Percentiles rank a stretch among this genome's conserved stretches.
These are phyloP conservation scores for Letharia lupina DNA, from an alignment of 495 filamentous ascomycete species.

Conservation along the genomic window DNA sequence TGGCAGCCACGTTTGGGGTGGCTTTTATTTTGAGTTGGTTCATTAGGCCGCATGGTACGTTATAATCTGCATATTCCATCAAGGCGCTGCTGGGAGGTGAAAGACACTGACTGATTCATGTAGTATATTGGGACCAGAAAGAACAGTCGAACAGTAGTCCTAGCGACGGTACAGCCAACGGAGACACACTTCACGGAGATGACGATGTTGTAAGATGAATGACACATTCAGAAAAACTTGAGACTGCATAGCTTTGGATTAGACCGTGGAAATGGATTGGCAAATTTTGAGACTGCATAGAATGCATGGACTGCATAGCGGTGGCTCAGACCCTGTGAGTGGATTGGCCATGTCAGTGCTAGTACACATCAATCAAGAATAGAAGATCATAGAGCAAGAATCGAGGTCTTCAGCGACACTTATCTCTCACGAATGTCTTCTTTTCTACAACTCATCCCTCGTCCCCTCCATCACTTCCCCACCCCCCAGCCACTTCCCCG, in stretches of 20 bases:
- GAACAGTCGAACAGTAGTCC: neutral
- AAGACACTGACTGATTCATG: neutral
- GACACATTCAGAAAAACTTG: neutral
- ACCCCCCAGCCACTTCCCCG: neutral
- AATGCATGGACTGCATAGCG: no score
- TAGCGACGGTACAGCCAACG: neutral
- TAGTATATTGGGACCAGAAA: slow-evolving; percentile 15
- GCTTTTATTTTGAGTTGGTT: slow-evolving; percentile 59
- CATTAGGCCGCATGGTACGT: slow-evolving; percentile 58
- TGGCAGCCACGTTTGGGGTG: slow-evolving; percentile 57
- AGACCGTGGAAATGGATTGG: neutral
- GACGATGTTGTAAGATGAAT: neutral
- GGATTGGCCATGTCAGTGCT: no score
- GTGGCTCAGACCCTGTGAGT: no score
- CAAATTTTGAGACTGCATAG: neutral
- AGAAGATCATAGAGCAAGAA: neutral
- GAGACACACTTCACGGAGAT: neutral
- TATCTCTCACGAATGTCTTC: neutral
- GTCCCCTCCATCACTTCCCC: neutral
- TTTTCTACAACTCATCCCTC: slow-evolving; percentile 6
- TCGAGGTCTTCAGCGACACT: neutral
- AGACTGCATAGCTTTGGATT: neutral
- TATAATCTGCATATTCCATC: neutral
- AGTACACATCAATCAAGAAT: neutral
- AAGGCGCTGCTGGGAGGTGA: neutral